Base-by-base conservation (phyloP, 192 early-diverging fungal genomes). In the Fimicolochytrium jonesii region DNA sequence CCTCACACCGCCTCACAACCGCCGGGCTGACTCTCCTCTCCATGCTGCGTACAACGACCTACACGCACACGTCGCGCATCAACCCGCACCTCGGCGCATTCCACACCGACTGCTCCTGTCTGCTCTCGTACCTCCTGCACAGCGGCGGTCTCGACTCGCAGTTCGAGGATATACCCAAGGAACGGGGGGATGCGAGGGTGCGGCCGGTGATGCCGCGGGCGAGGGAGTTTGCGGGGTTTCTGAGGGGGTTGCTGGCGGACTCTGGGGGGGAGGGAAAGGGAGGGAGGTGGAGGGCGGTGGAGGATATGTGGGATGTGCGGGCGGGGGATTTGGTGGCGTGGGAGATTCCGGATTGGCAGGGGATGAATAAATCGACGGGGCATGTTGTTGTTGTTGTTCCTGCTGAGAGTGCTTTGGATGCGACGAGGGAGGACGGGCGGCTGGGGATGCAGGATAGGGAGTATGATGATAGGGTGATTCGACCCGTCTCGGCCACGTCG, bases 61-160 rank as follows among this genome's bases (percentile, higher is more conserved):
- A 64, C 39, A 55, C 62, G n/a, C 62, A 64, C 33, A 33, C 55
- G 28, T 64, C 62, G 17, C 13, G 31, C 6, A 64, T 64, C 23
- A 35, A 64, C 31, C 49, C 49, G 6, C n/a, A 1, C 13, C 22
- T 7, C 17, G 62, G 62, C 23, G n/a, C 29, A 13, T 55, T 45
- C 22, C 34, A 55, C 33, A 64, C 62, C 2, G 62, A 64, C 42
- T 64, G 62, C 25, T 64, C 62, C 4, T 64, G 62, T 55, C 32
- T 64, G 23, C 3, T 64, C 25, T 64, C 62, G 22, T 64, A 64
- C 25, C 37, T 64, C 13, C 51, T 64, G 6, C 0, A 55, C 32
- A 44, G 17, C 25, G 32, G 22, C 22, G 51, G 51, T 9, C 51
- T 64, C 6, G 6, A 13, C 10, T 20, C 5, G 23, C 30, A 31